Evolutionary conservation across 2,329 filamentous ascomycete species (phyloP).

Genomic region (Cladorrhinum sp.): DNA sequence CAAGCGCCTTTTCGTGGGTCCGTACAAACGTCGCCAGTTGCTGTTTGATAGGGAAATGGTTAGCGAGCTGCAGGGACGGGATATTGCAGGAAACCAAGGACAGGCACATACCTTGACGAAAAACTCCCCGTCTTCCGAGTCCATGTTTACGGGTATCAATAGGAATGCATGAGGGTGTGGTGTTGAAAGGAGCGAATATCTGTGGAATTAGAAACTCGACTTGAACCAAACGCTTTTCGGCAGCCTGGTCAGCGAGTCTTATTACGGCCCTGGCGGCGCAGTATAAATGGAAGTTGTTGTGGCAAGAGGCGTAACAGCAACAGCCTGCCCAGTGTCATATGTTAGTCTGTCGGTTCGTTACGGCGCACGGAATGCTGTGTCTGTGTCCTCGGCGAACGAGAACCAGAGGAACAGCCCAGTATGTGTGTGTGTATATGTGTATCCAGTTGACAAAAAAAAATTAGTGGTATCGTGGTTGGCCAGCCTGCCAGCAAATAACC

Average conservation of each 20-base stretch:
- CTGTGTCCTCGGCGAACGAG: conserved; percentile 16
- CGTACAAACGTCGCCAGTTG: conserved; percentile 95
- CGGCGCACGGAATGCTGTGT: conserved; percentile 15
- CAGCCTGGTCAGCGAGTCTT: conserved; percentile 9
- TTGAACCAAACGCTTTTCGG: conserved; percentile 16
- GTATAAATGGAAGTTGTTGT: conserved; percentile 20
- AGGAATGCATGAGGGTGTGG: conserved; percentile 45
- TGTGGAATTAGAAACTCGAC: conserved; percentile 11
- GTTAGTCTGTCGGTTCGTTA: conserved; percentile 29
- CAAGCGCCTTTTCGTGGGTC: conserved; percentile 93
- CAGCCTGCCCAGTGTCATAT: conserved; percentile 30
- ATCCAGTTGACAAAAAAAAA: not conserved
- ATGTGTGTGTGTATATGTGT: conserved; percentile 2
- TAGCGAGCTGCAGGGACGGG: conserved; percentile 25
- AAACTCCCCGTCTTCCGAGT: conserved; percentile 84
- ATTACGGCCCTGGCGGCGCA: conserved; percentile 9
- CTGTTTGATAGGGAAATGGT: conserved; percentile 47
- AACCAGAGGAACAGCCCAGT: conserved; percentile 10
- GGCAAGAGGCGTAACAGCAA: conserved; percentile 27
- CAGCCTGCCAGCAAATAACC: conserved; percentile 8
- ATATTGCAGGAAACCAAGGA: not conserved
- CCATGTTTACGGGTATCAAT: conserved; percentile 57
- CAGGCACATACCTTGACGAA: conserved; percentile 71
- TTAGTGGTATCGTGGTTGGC: conserved; percentile 1
- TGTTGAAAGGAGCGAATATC: conserved; percentile 24